Conservation (phyloP, 1,284 basidiomycete genomes). For the Veloboletus limbatus region DNA sequence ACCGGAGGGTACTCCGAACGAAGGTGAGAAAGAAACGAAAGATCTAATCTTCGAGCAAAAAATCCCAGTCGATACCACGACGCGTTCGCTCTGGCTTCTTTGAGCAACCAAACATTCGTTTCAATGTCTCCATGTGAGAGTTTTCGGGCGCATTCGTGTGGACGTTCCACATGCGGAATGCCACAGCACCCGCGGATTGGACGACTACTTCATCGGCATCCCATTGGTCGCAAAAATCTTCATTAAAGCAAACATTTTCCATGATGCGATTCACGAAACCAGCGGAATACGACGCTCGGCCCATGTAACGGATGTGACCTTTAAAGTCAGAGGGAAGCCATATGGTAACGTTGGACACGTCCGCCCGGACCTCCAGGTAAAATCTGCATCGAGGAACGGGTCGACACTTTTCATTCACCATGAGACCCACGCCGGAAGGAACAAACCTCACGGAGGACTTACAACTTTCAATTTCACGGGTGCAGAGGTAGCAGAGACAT, state of each 20-base stretch:
- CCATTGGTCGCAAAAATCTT: conserved; percentile 39
- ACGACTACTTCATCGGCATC: conserved; percentile 60
- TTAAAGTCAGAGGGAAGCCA: conserved; percentile 77
- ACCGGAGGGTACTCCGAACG: conserved; percentile 15
- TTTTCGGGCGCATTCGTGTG: conserved; percentile 60
- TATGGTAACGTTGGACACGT: conserved; percentile 60
- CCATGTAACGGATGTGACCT: conserved; percentile 57
- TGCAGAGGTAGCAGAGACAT: conserved; percentile 48
- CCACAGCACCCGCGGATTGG: conserved; percentile 53
- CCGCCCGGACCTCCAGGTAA: conserved; percentile 59
- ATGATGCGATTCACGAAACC: conserved; percentile 71
- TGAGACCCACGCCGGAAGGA: background rate
- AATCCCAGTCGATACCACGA: conserved; percentile 66
- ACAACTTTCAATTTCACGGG: conserved; percentile 71
- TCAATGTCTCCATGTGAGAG: conserved; percentile 55
- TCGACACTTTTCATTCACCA: conserved; percentile 51
- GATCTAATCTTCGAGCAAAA: conserved; percentile 63
- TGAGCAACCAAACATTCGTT: conserved; percentile 57
- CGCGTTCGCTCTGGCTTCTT: conserved; percentile 51
- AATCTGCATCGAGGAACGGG: conserved; percentile 59
- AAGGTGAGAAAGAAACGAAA: background rate
- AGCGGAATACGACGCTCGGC: conserved; percentile 58
- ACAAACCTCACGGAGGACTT: conserved; percentile 27
- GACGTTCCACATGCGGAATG: conserved; percentile 77
- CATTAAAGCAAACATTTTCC: conserved; percentile 56